Conservation (phyloP, 2,329 filamentous ascomycete species). For the Hyphodiscus sp. region DNA sequence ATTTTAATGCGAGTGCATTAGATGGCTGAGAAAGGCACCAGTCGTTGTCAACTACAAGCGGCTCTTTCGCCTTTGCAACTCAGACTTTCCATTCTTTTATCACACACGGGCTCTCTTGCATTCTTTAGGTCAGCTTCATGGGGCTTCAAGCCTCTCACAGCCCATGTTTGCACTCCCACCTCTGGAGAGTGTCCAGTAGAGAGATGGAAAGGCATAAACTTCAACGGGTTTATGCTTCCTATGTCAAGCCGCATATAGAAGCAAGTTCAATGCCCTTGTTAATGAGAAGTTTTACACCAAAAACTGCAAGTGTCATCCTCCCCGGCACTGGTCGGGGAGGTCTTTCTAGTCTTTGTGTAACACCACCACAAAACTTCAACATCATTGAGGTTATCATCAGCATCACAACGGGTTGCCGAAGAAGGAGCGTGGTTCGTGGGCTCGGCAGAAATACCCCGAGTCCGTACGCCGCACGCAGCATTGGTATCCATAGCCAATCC, state of each 20-base stretch:
- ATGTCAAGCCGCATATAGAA: background rate
- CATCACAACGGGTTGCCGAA: too few species aligned
- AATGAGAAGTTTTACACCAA: background rate
- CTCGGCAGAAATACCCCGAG: too few species aligned
- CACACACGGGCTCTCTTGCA: too few species aligned
- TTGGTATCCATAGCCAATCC: too few species aligned
- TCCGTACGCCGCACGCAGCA: too few species aligned
- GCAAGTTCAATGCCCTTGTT: background rate
- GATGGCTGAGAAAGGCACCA: too few species aligned
- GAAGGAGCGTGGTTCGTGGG: too few species aligned
- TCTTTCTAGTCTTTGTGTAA: background rate
- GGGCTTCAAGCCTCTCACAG: too few species aligned
- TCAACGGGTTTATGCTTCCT: background rate
- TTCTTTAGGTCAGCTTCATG: too few species aligned
- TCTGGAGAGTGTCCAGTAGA: background rate
- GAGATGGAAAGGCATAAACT: background rate
- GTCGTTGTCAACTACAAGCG: too few species aligned
- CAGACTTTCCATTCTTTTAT: too few species aligned
- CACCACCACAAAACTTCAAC: background rate
- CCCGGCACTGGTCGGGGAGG: background rate
- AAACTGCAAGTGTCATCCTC: background rate
- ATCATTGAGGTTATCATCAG: background rate
- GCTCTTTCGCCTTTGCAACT: too few species aligned
- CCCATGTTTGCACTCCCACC: background rate
- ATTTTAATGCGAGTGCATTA: background rate